These are phyloP conservation scores for Scenedesmus sp. DNA, from an alignment of 163 green algal genomes.

Conservation along the genomic window DNA sequence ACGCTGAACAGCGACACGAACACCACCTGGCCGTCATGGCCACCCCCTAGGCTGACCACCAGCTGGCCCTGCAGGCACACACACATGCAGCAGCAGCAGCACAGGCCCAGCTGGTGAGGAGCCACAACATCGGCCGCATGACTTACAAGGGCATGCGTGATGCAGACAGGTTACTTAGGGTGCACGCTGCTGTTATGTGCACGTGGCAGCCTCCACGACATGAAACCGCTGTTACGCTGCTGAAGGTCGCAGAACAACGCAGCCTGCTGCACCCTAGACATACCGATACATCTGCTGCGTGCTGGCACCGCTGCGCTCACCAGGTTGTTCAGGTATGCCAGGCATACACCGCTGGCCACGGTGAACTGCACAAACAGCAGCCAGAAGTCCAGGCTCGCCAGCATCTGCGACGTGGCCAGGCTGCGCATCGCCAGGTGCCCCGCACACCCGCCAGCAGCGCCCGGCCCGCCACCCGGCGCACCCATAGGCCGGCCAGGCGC, in stretches of 20 bases:
- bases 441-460: neutral
- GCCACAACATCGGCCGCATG: neutral
- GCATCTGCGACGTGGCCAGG: slow-evolving; percentile 53
- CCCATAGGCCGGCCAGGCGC: neutral
- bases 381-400: slow-evolving; percentile 64
- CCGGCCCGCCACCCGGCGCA: neutral
- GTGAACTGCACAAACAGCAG: slow-evolving; percentile 71
- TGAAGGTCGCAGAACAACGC: neutral
- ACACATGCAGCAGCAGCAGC: neutral
- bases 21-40: slow-evolving; percentile 63
- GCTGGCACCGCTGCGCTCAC: neutral
- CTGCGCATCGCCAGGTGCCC: slow-evolving; percentile 34
- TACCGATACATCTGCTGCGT: slow-evolving; percentile 15
- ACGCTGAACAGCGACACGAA: slow-evolving; percentile 84
- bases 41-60: slow-evolving; percentile 62
- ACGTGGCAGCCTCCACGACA: neutral
- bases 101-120: neutral
- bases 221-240: neutral
- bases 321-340: slow-evolving; percentile 81
- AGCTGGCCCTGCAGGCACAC: slow-evolving; percentile 47
- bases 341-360: slow-evolving; percentile 66
- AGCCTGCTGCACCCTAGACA: neutral
- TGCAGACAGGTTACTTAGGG: too few species aligned
- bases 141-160: neutral
- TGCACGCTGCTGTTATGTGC: neutral